Conservation (phyloP, 2,329 filamentous ascomycete genomes). For the Huntiella omanensis region DNA sequence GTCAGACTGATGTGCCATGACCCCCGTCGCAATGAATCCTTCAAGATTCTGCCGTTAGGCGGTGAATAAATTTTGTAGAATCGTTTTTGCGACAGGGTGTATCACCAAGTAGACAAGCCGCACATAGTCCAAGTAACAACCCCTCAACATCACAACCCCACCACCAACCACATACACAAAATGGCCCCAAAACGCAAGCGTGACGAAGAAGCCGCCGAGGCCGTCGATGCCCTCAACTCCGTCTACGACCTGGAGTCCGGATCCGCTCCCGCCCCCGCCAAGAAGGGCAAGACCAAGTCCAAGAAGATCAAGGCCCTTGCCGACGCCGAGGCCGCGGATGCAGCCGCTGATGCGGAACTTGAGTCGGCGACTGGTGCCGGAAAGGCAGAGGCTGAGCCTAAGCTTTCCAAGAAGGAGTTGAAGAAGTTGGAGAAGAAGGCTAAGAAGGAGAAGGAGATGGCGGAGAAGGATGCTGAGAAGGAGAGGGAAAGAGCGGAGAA, state of each 20-base stretch:
- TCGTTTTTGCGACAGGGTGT: slow-evolving; percentile 3
- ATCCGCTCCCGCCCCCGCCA: slow-evolving; percentile 8
- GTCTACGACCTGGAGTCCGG: slow-evolving; percentile 13
- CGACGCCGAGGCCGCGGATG: slow-evolving; percentile 12
- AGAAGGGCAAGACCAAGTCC: slow-evolving; percentile 11
- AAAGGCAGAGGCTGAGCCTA: not conserved
- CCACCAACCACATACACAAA: not conserved
- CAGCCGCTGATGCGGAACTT: slow-evolving; percentile 12
- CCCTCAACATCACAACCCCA: not conserved
- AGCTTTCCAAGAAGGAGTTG: slow-evolving; percentile 17
- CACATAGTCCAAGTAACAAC: not conserved
- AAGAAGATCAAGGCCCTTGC: slow-evolving; percentile 13
- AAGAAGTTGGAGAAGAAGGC: slow-evolving; percentile 17
- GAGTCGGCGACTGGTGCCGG: slow-evolving; percentile 11
- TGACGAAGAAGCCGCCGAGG: slow-evolving; percentile 14
- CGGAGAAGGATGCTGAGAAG: slow-evolving; percentile 16
- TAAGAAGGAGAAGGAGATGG: slow-evolving; percentile 17
- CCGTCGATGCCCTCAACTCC: slow-evolving; percentile 12
- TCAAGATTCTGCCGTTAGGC: slow-evolving; percentile 8
- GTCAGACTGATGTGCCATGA: not conserved
- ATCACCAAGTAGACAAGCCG: not conserved
- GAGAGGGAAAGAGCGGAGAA: slow-evolving; percentile 15
- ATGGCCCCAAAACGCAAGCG: slow-evolving; percentile 11
- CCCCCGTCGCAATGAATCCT: not conserved
- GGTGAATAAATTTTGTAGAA: slow-evolving; percentile 9